Conservation (phyloP, 805 yeast genomes). For the Cyberlindnera lachancei region DNA sequence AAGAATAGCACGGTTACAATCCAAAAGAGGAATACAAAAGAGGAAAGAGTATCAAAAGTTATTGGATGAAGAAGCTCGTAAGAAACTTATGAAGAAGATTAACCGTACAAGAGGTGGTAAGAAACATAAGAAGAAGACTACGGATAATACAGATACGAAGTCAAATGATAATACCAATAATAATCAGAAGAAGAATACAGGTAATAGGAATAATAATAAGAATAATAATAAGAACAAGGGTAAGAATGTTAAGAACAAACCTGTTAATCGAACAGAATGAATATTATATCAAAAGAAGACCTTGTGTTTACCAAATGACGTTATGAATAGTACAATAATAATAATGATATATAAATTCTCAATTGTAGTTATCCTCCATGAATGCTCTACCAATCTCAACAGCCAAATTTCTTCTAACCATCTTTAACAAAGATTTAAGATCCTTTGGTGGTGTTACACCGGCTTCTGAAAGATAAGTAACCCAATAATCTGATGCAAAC, state of each 20-base stretch:
- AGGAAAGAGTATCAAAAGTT: constrained; percentile 7
- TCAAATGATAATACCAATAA: no score
- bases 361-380: constrained; percentile 13
- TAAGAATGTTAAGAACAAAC: no score
- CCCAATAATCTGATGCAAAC: constrained; percentile 13
- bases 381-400: constrained; percentile 20
- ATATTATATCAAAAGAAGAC: no score
- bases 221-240: no score
- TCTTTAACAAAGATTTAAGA: constrained; percentile 9
- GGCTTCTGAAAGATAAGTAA: constrained; percentile 11
- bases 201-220: no score
- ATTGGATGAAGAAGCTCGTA: constrained; percentile 8
- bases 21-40: constrained; percentile 8
- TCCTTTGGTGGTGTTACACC: constrained; percentile 15
- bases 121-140: constrained; percentile 16
- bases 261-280: no score
- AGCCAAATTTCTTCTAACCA: constrained; percentile 19
- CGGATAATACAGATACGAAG: background rate
- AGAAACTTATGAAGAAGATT: constrained; percentile 17
- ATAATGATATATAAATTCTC: background rate
- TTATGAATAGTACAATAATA: background rate
- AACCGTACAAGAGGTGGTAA: constrained; percentile 20
- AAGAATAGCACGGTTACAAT: constrained; percentile 9
- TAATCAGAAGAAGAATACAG: no score
- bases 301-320: no score